Evolutionary conservation across 305 asterid species (phyloP).

Genomic region (Lippia alba): DNA sequence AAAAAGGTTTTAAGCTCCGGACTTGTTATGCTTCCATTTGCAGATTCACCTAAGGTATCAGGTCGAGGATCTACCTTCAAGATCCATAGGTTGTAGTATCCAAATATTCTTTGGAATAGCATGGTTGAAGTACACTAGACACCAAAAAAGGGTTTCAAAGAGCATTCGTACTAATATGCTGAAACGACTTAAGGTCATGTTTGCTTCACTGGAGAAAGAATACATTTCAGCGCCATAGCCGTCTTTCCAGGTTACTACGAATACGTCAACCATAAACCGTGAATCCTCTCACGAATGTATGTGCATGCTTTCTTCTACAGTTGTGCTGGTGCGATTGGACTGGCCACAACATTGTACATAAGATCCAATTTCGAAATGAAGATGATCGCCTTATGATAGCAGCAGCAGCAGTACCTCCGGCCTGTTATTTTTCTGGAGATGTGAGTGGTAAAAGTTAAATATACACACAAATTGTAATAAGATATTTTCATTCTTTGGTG

Average conservation of each 20-base stretch:
- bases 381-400: too few species aligned
- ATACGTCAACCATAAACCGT: neutral
- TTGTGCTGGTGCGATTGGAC: conserved; percentile 6
- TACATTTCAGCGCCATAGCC: conserved; percentile 61
- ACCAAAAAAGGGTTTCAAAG: conserved; percentile 80
- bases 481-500: neutral
- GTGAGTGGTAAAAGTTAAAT: neutral
- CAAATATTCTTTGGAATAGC: conserved; percentile 80
- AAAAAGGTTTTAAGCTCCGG: too few species aligned
- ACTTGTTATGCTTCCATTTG: conserved; percentile 11
- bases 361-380: neutral
- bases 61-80: conserved; percentile 72
- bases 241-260: neutral
- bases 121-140: conserved; percentile 76
- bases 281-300: too few species aligned
- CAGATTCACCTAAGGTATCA: conserved; percentile 93
- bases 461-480: neutral
- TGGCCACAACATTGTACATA: neutral
- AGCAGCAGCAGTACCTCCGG: neutral
- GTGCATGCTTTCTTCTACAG: neutral
- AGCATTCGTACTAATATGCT: conserved; percentile 72
- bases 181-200: conserved; percentile 79
- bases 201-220: conserved; percentile 83
- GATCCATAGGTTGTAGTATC: conserved; percentile 79
- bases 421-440: neutral